phyloP scores from a whole-genome alignment of 2,329 filamentous ascomycete genomes.

The Elsinoe fawcettii region DNA sequence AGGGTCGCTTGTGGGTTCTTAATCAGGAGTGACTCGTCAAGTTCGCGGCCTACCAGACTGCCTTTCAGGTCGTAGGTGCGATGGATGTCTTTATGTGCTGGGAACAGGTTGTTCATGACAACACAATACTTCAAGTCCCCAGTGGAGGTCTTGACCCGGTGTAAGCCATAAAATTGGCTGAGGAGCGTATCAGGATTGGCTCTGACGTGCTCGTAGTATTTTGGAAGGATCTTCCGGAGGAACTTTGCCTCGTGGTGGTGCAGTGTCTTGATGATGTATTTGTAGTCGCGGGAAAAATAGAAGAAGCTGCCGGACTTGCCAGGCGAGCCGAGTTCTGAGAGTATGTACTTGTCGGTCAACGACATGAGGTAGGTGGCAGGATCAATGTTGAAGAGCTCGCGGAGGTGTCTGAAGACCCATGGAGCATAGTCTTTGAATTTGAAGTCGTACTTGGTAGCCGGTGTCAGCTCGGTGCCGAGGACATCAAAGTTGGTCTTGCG shows the following conservation, averaged over 20 bases:
- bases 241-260: constrained; percentile 92
- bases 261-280: constrained; percentile 99
- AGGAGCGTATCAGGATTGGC: constrained; percentile 94
- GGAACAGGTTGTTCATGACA: constrained; percentile 99
- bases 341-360: constrained; percentile 94
- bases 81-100: constrained; percentile 94
- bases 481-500: constrained; percentile 99
- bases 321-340: constrained; percentile 92
- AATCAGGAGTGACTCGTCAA: constrained; percentile 77
- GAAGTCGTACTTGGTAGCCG: constrained; percentile 98
- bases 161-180: constrained; percentile 94
- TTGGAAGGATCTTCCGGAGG: constrained; percentile 70
- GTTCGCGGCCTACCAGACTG: constrained; percentile 87
- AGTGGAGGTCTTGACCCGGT: constrained; percentile 96
- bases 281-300: constrained; percentile 98
- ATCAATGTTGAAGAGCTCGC: constrained; percentile 80
- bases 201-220: constrained; percentile 89
- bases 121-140: constrained; percentile 98
- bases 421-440: constrained; percentile 99
- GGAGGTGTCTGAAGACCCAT: constrained; percentile 93
- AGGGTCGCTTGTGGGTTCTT: constrained; percentile 86
- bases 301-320: constrained; percentile 99
- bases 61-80: constrained; percentile 95
- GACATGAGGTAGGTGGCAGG: constrained; percentile 98
- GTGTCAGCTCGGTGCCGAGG: constrained; percentile 92